Evolutionary conservation across 1,139 yeast genomes (phyloP), one percentile per base, ranked within the genome.

Genomic region (Geotrichum reessii): DNA sequence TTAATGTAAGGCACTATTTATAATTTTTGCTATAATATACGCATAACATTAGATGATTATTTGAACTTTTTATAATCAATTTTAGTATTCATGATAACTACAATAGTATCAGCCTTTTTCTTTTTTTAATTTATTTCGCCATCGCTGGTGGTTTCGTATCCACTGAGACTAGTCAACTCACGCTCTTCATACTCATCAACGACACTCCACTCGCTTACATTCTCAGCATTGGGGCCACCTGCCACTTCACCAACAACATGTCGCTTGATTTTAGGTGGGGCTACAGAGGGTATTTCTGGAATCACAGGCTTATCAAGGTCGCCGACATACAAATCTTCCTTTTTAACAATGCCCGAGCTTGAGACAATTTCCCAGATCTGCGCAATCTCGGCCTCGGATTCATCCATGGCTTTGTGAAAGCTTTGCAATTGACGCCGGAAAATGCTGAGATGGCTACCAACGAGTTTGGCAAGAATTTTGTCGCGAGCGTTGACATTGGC

Each of bases 41-140:
- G n/a, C n/a, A n/a, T n/a, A n/a, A n/a, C n/a, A n/a, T n/a, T n/a
- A n/a, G n/a, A n/a, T n/a, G n/a, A n/a, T n/a, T n/a, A 28, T 28
- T 28, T 28, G 33, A 28, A 28, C n/a, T n/a, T n/a, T n/a, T n/a
- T n/a, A n/a, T n/a, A n/a, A n/a, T n/a, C n/a, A n/a, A n/a, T n/a
- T n/a, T n/a, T n/a, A n/a, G n/a, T n/a, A n/a, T n/a, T n/a, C n/a
- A n/a, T n/a, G n/a, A n/a, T n/a, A n/a, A n/a, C n/a, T n/a, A n/a
- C n/a, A n/a, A n/a, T n/a, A n/a, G n/a, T n/a, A n/a, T n/a, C n/a
- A n/a, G n/a, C n/a, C n/a, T n/a, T n/a, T n/a, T n/a, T n/a, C n/a
- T n/a, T n/a, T n/a, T 28, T 8, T 31, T 9, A 31, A 8, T 31
- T 31, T 9, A 31, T 3, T 7, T 60, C 95, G 87, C 71, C 95